These are phyloP conservation scores for Wallacemonas rigidus DNA, from an alignment of 208 protist genomes.

Conservation along the genomic window DNA sequence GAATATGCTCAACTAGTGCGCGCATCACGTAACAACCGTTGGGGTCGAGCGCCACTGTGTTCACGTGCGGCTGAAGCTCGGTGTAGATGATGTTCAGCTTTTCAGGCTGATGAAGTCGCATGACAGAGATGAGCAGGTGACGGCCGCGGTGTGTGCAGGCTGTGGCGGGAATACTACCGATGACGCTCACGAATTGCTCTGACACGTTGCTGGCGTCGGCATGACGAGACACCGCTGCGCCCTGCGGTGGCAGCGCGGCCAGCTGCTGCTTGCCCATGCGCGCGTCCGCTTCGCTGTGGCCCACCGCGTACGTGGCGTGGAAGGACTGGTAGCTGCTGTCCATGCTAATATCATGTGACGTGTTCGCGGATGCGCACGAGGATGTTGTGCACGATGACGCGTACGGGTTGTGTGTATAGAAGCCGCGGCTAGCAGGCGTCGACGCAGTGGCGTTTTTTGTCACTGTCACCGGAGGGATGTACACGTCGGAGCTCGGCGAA, in stretches of 20 bases:
- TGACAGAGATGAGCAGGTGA: conserved; percentile 52
- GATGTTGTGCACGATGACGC: conserved; percentile 32
- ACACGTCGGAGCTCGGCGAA: neutral
- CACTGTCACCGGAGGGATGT: neutral
- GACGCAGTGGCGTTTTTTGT: neutral
- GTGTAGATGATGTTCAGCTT: conserved; percentile 56
- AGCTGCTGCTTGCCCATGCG: conserved; percentile 3
- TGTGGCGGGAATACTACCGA: conserved; percentile 48
- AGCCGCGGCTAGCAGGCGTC: conserved; percentile 12
- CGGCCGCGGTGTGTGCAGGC: conserved; percentile 60
- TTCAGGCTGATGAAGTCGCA: conserved; percentile 64
- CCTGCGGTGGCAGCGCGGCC: neutral
- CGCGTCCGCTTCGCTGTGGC: conserved; percentile 1
- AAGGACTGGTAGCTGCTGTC: conserved; percentile 35
- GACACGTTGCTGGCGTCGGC: conserved; percentile 31
- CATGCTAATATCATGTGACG: conserved; percentile 29
- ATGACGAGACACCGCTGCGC: neutral
- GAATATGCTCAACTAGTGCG: conserved; percentile 62
- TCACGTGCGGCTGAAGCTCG: conserved; percentile 64
- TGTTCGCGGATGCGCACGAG: conserved; percentile 16
- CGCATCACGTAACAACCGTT: conserved; percentile 80
- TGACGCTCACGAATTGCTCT: conserved; percentile 47
- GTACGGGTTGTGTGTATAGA: conserved; percentile 83
- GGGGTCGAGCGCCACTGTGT: conserved; percentile 56
- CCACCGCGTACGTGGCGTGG: conserved; percentile 15